These are phyloP conservation scores for Lasiodiplodia hormozganensis DNA, from an alignment of 2,329 filamentous ascomycete species.

Conservation along the genomic window DNA sequence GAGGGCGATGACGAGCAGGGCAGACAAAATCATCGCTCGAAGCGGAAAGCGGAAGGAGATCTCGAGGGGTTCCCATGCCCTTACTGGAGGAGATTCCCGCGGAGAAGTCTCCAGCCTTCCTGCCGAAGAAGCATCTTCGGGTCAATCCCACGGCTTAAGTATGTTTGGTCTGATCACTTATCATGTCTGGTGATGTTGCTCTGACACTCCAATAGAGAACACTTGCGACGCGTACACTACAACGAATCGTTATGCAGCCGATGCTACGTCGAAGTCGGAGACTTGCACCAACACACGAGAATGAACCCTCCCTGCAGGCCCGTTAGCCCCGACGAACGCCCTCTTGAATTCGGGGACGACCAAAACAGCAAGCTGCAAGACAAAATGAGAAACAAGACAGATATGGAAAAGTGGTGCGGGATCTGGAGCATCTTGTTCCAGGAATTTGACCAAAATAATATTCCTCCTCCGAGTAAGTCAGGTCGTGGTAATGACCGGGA, in stretches of 20 bases:
- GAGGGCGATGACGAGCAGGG: background rate
- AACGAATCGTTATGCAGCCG: background rate
- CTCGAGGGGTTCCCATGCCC: background rate
- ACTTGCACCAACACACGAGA: background rate
- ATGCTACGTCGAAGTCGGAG: background rate
- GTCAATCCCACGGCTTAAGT: background rate
- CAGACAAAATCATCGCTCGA: background rate
- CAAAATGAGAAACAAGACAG: background rate
- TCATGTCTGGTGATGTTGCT: background rate
- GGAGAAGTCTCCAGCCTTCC: too few relatives aligned
- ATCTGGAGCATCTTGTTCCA: background rate
- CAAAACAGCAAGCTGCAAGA: background rate
- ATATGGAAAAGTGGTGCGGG: background rate
- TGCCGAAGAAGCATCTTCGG: background rate
- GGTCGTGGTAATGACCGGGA: background rate
- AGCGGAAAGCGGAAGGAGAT: background rate
- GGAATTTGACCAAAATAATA: background rate
- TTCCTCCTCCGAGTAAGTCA: background rate
- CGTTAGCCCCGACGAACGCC: background rate
- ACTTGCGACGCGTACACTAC: background rate
- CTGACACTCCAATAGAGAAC: background rate
- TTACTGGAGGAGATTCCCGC: background rate
- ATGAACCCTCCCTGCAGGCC: background rate
- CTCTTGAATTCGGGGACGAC: background rate
- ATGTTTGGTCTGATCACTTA: background rate